Conservation (phyloP, 305 asterid genomes). For the Withania somnifera region DNA sequence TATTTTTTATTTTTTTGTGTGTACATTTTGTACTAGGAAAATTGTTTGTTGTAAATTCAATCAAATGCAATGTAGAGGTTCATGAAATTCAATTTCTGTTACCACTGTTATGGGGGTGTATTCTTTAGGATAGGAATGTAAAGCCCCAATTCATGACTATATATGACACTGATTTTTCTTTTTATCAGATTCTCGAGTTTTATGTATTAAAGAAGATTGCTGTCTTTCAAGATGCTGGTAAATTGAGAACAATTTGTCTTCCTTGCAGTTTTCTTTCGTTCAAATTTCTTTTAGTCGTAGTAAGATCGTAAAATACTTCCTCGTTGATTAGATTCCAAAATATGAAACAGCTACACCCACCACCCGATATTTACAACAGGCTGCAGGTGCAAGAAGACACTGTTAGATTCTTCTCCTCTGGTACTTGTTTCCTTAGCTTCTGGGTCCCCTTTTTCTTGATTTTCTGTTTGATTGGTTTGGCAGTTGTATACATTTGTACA, state of each 20-base stretch:
- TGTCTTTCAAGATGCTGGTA: not conserved
- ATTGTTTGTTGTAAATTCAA: slow-evolving; percentile 10
- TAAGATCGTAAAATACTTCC: not conserved
- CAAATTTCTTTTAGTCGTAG: not conserved
- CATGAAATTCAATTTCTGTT: not conserved
- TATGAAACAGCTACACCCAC: not conserved
- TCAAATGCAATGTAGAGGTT: slow-evolving; percentile 7
- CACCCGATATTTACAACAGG: not conserved
- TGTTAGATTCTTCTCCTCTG: not conserved
- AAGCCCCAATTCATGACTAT: not conserved
- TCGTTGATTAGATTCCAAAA: not conserved
- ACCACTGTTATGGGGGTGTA: not conserved
- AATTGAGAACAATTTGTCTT: not conserved
- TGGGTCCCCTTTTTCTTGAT: not conserved
- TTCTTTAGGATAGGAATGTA: slow-evolving; percentile 3
- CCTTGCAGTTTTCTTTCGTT: not conserved
- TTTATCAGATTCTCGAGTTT: not conserved
- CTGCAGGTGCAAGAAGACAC: not conserved
- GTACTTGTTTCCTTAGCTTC: not conserved
- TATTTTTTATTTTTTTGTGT: slow-evolving; percentile 11
- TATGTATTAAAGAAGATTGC: not conserved
- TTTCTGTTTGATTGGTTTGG: not conserved
- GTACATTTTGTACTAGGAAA: not conserved
- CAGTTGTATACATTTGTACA: not conserved
- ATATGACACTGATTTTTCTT: slow-evolving; percentile 2